Evolutionary conservation across 2,329 filamentous ascomycete species (phyloP), one percentile per base, ranked within the genome.

Genomic region (Beauveria bassiana): DNA sequence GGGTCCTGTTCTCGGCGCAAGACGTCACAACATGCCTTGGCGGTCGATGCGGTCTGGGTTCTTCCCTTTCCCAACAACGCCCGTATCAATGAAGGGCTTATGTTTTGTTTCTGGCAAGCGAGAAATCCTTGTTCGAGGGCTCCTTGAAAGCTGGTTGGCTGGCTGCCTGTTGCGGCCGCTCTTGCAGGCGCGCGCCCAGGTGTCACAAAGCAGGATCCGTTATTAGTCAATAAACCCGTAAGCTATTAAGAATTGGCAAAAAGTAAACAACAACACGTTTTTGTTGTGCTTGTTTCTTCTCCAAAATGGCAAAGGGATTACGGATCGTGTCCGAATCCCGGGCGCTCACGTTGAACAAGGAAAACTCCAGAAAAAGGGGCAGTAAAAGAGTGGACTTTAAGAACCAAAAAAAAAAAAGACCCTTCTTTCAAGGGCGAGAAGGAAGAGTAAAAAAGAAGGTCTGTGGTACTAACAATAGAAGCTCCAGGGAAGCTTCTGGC

Each of bases 401-500:
- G 14, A 16, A 2, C 40, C 16, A 18, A n/a, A n/a, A 6, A 7
- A 42, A 34, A 34, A 34, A 14, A 34, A 14, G 5, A 38, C 31
- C 31, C 9, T 34, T 34, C 31, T 34, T 3, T 47, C 45, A 47
- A 49, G 46, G 46, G 45, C 45, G 45, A 46, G 45, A 46, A 46
- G 5, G 45, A 46, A 46, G 10, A 46, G 6, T 10, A 24, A 46
- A 31, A 26, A 22, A 45, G 12, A 56, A 46, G 24, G 22, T 12
- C 7, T 4, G 47, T 18, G 3, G 54, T 26, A 24, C 49, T 52
- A 59, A 52, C 47, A 59, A 59, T 59, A 52, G 57, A 59, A 59
- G 57, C n/a, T 53, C 49, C 38, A 59, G 49, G 31, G 49, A 59
- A 53, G 38, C 47, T 59, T 59, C 57, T 46, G 53, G 24, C 51